Base-by-base conservation (phyloP, 441 rosid genomes). In the Syzygium syzygioides region DNA sequence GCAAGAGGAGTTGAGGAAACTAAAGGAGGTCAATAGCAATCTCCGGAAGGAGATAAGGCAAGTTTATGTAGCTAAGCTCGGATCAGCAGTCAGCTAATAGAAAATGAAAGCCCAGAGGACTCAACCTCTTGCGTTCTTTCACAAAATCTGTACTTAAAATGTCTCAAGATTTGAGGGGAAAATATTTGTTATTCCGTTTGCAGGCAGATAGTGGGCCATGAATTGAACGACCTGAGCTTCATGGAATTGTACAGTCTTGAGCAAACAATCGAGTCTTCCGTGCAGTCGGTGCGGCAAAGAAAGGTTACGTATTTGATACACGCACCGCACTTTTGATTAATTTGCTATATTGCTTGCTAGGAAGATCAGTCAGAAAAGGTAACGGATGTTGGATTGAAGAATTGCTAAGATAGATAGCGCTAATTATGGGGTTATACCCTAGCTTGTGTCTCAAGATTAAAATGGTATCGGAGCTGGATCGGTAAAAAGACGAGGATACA, bases 1-100 rank as follows among this genome's bases (percentile, higher is more conserved):
- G 98, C 97, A 96, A 93, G 98, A 96, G 89, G 90, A 92, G 41
- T 90, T 95, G 93, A 93, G 90, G 92, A 96, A 94, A 87, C 93
- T 95, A 76, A 91, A 90, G 91, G 98, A 97, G 89, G 91, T 94
- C 85, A 97, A 96, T 59, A 91, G 89, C 87, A 96, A 90, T 86
- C 93, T 95, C 59, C 90, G 93, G 91, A 94, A 92, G 88, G 95
- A 96, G 86, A 95, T 97, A 88, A 94, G 94, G 98, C 94, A 90
- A 91, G 41, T 30, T 55, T 85, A 11, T 85, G 7, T 32, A 48
- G 52, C 18, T 45, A 30, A 56, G 76, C 5, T 86, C 4, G 80
- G 80, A 71, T 20, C 80, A 25, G 28, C 80, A 20, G 9, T 71
- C 48, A 6, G 48, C 48, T 41, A 68, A 34, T 68, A 18, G 23